A percentile compares a stretch with the other conserved stretches of the same genome.
Conservation (phyloP, 2,329 filamentous ascomycete genomes). For the Raffaelea deltoideospora region DNA sequence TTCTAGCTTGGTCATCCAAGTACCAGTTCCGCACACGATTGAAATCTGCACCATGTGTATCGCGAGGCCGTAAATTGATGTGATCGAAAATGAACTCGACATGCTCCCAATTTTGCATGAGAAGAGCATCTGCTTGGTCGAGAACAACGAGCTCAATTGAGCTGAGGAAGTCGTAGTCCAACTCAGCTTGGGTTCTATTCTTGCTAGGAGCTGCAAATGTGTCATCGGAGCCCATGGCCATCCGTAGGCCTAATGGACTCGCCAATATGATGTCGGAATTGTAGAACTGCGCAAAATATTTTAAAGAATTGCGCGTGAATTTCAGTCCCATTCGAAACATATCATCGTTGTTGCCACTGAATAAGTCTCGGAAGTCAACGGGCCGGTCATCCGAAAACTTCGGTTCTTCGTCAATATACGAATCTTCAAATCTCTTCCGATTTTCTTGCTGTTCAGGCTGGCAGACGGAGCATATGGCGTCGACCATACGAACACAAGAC, state of each 20-base stretch:
- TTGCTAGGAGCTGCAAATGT: conserved; percentile 26
- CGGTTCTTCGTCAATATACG: conserved; percentile 55
- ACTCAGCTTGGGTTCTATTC: conserved; percentile 26
- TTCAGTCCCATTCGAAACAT: conserved; percentile 95
- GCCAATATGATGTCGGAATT: conserved; percentile 90
- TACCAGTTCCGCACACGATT: conserved; percentile 84
- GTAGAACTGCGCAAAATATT: conserved; percentile 91
- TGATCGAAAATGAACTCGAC: conserved; percentile 83
- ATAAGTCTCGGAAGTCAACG: conserved; percentile 76
- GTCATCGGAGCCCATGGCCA: conserved; percentile 72
- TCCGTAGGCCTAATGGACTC: conserved; percentile 76
- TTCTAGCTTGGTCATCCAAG: conserved; percentile 67
- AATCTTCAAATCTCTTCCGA: conserved; percentile 78
- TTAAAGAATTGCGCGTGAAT: conserved; percentile 89
- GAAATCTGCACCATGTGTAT: conserved; percentile 87
- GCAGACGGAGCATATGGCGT: conserved; percentile 61
- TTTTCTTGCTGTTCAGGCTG: conserved; percentile 88
- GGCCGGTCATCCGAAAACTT: conserved; percentile 42
- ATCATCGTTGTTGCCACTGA: conserved; percentile 91
- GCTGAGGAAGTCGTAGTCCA: conserved; percentile 80
- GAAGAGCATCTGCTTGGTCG: conserved; percentile 81
- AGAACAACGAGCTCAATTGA: conserved; percentile 84
- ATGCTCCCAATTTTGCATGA: conserved; percentile 99
- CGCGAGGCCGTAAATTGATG: conserved; percentile 78
- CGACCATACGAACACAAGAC: conserved; percentile 63